Percentiles rank a stretch among this genome's conserved stretches.
Evolutionary conservation across 2,329 filamentous ascomycete genomes (phyloP).

Genomic region (Aureobasidium sp.): DNA sequence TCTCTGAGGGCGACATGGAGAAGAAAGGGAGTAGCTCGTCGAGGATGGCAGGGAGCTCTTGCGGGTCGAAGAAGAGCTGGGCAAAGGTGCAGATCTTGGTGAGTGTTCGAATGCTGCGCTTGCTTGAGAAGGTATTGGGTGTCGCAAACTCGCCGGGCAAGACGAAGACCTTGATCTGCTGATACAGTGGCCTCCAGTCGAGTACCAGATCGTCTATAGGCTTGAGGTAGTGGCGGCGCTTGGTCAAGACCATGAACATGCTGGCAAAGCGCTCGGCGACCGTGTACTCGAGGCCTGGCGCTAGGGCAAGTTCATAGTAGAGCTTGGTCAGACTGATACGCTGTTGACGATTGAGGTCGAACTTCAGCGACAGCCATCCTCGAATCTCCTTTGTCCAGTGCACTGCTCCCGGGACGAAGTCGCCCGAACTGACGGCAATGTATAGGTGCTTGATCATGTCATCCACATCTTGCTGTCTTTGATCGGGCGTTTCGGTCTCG

Average conservation of each 20-base stretch:
- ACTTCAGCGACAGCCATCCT: slow-evolving; percentile 93
- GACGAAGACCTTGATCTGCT: slow-evolving; percentile 84
- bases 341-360: slow-evolving; percentile 81
- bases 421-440: slow-evolving; percentile 80
- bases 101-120: slow-evolving; percentile 62
- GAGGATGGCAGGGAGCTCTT: slow-evolving; percentile 65
- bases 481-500: slow-evolving; percentile 66
- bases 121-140: slow-evolving; percentile 45
- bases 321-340: slow-evolving; percentile 77
- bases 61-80: slow-evolving; percentile 86
- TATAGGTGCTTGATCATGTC: slow-evolving; percentile 93
- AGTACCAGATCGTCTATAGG: slow-evolving; percentile 81
- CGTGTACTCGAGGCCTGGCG: slow-evolving; percentile 74
- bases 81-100: slow-evolving; percentile 86
- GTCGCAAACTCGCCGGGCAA: slow-evolving; percentile 71
- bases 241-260: slow-evolving; percentile 95
- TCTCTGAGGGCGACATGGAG: slow-evolving; percentile 84
- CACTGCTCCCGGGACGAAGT: slow-evolving; percentile 85
- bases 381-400: slow-evolving; percentile 97
- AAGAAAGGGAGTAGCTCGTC: slow-evolving; percentile 54
- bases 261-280: slow-evolving; percentile 86
- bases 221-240: slow-evolving; percentile 94
- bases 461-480: slow-evolving; percentile 69
- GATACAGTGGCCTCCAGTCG: slow-evolving; percentile 89
- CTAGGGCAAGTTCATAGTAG: slow-evolving; percentile 88